A percentile compares a stretch with the other conserved stretches of the same genome.
Evolutionary conservation across 495 filamentous ascomycete genomes (phyloP).

Genomic region (Aspergillus olivimuriae): DNA sequence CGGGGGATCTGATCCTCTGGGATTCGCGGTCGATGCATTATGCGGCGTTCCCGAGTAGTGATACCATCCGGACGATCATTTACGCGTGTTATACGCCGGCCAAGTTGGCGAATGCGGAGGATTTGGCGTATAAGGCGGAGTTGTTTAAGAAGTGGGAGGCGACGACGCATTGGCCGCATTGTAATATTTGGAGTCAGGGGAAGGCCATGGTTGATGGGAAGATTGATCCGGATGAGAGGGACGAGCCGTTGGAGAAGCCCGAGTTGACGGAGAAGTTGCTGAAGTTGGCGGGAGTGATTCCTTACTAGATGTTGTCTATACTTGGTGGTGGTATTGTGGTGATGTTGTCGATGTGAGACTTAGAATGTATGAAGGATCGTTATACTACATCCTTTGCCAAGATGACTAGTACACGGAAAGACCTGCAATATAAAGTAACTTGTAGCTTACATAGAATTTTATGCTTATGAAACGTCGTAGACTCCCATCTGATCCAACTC

Average conservation of each 20-base stretch:
- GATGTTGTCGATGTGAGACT: no score
- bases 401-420: no score
- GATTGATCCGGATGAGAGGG: slow-evolving; percentile 31
- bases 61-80: slow-evolving; percentile 27
- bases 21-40: slow-evolving; percentile 36
- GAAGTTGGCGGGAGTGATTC: slow-evolving; percentile 27
- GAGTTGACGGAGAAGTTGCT: slow-evolving; percentile 24
- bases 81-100: slow-evolving; percentile 37
- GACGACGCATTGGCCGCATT: slow-evolving; percentile 41
- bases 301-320: slow-evolving; percentile 17
- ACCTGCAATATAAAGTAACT: no score
- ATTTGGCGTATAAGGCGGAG: slow-evolving; percentile 25
- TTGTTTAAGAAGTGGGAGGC: slow-evolving; percentile 29
- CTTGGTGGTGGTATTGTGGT: not conserved
- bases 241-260: slow-evolving; percentile 26
- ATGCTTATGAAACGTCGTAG: no score
- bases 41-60: slow-evolving; percentile 11
- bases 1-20: slow-evolving; percentile 40
- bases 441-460: no score
- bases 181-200: slow-evolving; percentile 21
- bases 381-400: no score
- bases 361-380: no score
- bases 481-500: not conserved
- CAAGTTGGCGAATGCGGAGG: slow-evolving; percentile 22
- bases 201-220: slow-evolving; percentile 17